Base-by-base conservation (phyloP, 352 stramenopile genomes). In the Hyaloperonospora arabidopsidis region DNA sequence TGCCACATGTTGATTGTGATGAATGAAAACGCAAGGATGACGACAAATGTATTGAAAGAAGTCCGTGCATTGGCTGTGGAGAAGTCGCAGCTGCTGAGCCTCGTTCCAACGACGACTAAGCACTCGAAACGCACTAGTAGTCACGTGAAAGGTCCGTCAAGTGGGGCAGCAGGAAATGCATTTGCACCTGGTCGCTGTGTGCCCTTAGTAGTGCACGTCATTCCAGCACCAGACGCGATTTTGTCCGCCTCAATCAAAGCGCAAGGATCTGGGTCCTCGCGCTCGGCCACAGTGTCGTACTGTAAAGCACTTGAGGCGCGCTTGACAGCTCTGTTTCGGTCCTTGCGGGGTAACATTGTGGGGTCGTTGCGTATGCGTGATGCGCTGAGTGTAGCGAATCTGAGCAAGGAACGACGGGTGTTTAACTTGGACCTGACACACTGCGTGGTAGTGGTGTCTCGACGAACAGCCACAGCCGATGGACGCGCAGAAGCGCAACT, bases 371-470 rank as follows among this genome's bases (percentile, higher is more conserved):
- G 79, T 2, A 76, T 84, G 51, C 67, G 77, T 14, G 79, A 90
- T 22, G 67, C 67, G 13, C 48, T 90, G 4, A 74, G 65, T 15
- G 53, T 65, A 12, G 55, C 74, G 0, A 85, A 82, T 25, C 23
- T 86, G 34, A 75, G 65, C 58, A 90, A 88, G 48, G 79, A 90
- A 45, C 67, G 77, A 0, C 76, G 79, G 1, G 41, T 86, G 23
- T 87, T 86, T 41, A 81, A 84, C 19, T 52, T 86, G 23, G 79
- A 90, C 28, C 72, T 76, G n/a, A 60, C 77, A 5, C 79, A 90
- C 54, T 79, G 74, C 40, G 79, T 85, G 0, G 74, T 85, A 8
- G 65, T 90, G 15, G 61, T 90, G 8, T 84, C 77, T 0, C 55
- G 57, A 40, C 50, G 55, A 5, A 63, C 68, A 5, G 62, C 50